phyloP scores from a whole-genome alignment of 2,329 filamentous ascomycete species.

The Alternaria incomplexa region DNA sequence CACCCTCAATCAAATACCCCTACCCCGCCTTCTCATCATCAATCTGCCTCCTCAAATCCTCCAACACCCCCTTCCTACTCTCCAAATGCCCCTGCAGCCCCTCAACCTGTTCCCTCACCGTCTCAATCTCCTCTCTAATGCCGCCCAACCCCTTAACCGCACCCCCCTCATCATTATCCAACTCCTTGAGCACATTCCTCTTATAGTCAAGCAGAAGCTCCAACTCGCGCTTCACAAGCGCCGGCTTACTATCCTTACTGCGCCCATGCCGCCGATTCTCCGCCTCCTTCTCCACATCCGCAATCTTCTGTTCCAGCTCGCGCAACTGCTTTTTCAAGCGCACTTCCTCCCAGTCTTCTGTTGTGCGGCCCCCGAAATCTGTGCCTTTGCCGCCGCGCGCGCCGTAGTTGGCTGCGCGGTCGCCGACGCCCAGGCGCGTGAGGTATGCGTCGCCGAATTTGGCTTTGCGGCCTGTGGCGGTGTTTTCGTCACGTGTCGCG shows the following conservation, averaged over 20 bases:
- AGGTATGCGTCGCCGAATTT: conserved; percentile 98
- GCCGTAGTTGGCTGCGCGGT: conserved; percentile 71
- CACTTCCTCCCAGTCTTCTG: conserved; percentile 96
- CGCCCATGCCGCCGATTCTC: conserved; percentile 62
- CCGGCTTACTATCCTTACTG: conserved; percentile 77
- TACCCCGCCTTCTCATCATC: conserved; percentile 76
- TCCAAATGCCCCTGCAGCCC: conserved; percentile 83
- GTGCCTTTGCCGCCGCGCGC: conserved; percentile 74
- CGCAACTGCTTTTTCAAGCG: conserved; percentile 89
- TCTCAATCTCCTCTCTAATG: conserved; percentile 82
- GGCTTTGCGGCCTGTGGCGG: conserved; percentile 85
- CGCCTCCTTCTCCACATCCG: conserved; percentile 76
- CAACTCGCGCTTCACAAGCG: conserved; percentile 90
- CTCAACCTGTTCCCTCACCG: conserved; percentile 93
- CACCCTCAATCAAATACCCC: background rate
- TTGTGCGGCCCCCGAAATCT: conserved; percentile 85
- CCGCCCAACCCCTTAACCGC: conserved; percentile 70
- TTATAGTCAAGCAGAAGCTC: conserved; percentile 97
- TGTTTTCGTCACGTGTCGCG: conserved; percentile 77
- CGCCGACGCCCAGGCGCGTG: conserved; percentile 78
- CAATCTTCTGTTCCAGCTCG: conserved; percentile 87
- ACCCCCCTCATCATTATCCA: conserved; percentile 75
- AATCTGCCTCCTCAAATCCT: conserved; percentile 79
- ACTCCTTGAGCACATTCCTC: conserved; percentile 74
- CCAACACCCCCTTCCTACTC: conserved; percentile 75